Conservation (phyloP, 805 yeast species). For the Kodamaea kakaduensis region DNA sequence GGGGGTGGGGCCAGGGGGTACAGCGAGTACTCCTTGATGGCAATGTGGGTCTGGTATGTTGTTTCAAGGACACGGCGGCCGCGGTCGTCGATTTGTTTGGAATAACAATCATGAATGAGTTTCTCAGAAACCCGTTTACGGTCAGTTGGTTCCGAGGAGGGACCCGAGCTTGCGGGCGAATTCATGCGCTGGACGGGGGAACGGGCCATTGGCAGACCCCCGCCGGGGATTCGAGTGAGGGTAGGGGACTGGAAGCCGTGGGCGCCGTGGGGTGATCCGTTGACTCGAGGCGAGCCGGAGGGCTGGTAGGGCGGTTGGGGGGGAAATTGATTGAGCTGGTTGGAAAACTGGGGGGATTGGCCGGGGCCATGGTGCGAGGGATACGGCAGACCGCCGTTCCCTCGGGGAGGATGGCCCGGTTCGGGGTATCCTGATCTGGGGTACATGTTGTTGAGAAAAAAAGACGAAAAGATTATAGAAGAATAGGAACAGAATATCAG, state of each 20-base stretch:
- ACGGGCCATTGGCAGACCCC: not conserved
- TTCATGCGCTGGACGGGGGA: conserved; percentile 1
- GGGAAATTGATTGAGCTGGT: not conserved
- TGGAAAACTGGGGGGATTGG: conserved; percentile 1
- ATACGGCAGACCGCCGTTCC: not conserved
- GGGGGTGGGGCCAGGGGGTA: conserved; percentile 72
- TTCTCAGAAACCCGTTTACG: conserved; percentile 24
- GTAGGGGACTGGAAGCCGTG: conserved; percentile 2
- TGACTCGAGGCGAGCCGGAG: not conserved
- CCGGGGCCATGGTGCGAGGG: not conserved
- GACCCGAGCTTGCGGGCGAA: conserved; percentile 1
- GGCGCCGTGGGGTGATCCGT: not conserved
- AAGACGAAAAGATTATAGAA: too few relatives aligned
- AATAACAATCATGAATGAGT: conserved; percentile 36
- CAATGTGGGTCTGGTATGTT: conserved; percentile 70
- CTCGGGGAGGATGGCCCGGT: not conserved
- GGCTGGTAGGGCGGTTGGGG: conserved; percentile 1
- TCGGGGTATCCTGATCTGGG: conserved; percentile 3
- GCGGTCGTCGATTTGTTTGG: conserved; percentile 23
- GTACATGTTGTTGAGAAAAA: not conserved
- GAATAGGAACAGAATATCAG: too few relatives aligned
- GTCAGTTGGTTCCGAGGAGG: conserved; percentile 3
- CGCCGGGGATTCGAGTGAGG: not conserved
- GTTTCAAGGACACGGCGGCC: conserved; percentile 23
- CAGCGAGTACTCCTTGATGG: conserved; percentile 69